Evolutionary conservation across 257 asterid genomes (phyloP), one percentile per base, ranked within the genome.

Genomic region (Salvia rosmarinus): DNA sequence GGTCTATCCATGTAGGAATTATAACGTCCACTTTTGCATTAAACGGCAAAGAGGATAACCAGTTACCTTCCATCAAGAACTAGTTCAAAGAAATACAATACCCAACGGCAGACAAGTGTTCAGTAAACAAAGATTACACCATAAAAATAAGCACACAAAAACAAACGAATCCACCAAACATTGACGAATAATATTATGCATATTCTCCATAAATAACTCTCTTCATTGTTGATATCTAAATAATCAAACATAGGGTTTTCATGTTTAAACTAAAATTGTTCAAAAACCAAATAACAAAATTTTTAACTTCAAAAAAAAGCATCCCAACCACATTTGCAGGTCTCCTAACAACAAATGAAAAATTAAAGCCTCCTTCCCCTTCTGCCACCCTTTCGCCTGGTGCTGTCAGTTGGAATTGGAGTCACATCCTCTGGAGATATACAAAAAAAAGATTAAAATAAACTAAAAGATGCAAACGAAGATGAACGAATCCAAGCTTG

Each of bases 341-440:
- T 30, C 40, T 52, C 51, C 16, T 8, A 57, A 25, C 62, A 21
- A 30, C 47, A 50, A 23, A 12, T 39, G 40, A 63, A 12, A 30
- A 73, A 37, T 82, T 75, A 87, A 67, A 87, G 86, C 79, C 94
- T 87, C 77, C 94, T 83, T 82, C 94, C 94, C 68, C 94, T 82
- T 78, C 90, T 63, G 8, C 94, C 90, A 76, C 94, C 90, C 87
- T 87, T 87, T 77, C 94, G 69, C 21, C 94, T 68, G 3, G 94
- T 87, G 76, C 94, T 85, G 75, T 87, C 94, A 0, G 94, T 87
- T 59, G 94, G 94, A 75, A 87, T 83, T 10, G 90, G 94, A 77
- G 94, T 87, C 51, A 85, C 90, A 11, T 87, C 90, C 90, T 87
- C 94, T 87, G 86, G 0, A 66, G 35, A 25, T 25, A 19, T 14